Evolutionary conservation across 176 grass and related monocot species (phyloP), one percentile per base, ranked within the genome.

Genomic region (Rhynchospora breviuscula): DNA sequence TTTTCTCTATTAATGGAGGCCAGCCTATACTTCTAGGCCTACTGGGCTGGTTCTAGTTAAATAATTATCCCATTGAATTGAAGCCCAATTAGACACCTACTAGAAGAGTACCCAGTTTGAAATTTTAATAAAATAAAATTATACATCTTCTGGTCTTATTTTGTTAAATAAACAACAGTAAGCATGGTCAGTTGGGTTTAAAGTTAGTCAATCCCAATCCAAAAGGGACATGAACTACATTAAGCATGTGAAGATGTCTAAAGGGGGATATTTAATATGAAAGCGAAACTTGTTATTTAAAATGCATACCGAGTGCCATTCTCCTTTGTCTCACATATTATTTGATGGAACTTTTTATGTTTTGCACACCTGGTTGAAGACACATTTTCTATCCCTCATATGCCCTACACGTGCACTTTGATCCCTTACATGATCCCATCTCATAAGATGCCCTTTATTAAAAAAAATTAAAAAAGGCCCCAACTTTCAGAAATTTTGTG

Each of bases 331-430:
- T 78, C 73, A 78, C 23, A 56, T 13, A 82, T 82, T 66, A 82
- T 82, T 81, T 81, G 9, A 81, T 47, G 25, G 58, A 64, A 81
- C 25, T 59, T 10, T 52, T 53, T 61, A 35, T 63, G 44, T 46
- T 62, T 62, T 47, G 60, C 63, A 48, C 59, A 63, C 79, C 59
- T 82, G 60, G 59, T 82, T 15, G 40, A 65, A 64, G 44, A 64
- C 47, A 75, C 22, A 82, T 82, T 64, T 63, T 63, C 40, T 46
- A 82, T 67, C 63, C 63, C 45, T 64, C 56, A 13, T 64, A 54
- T 82, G 61, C 17, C 68, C 7, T 63, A 82, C 80, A 82, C 80
- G 62, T 82, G 62, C 63, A 57, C 80, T 82, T 82, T 64, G 45
- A 18, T 19, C 59, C 45, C 26, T 82, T 40, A 13, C 62, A 82